Base-by-base conservation (phyloP, 495 filamentous ascomycete genomes). In the Lichina pygmaea region DNA sequence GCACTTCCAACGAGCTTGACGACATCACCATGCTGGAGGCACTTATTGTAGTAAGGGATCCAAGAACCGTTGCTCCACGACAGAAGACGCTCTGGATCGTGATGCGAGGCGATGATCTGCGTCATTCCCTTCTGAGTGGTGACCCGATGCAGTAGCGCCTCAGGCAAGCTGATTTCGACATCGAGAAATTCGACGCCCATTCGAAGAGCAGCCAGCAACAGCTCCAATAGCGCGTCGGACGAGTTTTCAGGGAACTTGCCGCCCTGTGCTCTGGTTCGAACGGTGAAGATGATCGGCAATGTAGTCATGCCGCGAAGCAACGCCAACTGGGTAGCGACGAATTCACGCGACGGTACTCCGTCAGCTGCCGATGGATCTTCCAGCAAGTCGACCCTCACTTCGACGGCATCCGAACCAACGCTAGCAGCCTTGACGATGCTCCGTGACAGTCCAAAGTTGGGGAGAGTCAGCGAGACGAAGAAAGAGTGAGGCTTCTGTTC, bases 1-100 rank as follows among this genome's bases (percentile, higher is more conserved):
- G 85, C 89, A 46, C 80, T 67, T 31, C 89, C 89, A 8, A 95
- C 79, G 10, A 97, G 78, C 64, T 95, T 99, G 64, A 93, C 81
- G 44, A 93, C 65, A 59, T 95, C 85, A 41, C 85, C 91, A 52
- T 78, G 77, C 49, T 81, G 74, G 31, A 93, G 63, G 13, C 84
- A 85, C 53, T 71, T 75, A 60, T 91, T 93, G 65, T 86, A 93
- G 63, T 69, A 77, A 38, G 72, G 68, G 44, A 84, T 71, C 89
- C 85, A 94, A 31, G 78, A 83, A 45, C 77, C 81, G 54, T 86
- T 85, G 51, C 63, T 71, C 89, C 89, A 99, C 2, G 77, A 83
- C 6, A 94, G 65, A 43, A 69, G 66, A 15, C 30, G 10, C 10
- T 24, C 16, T 39, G 36, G 36, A 39, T 39, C 36, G 36, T 39